Conservation (phyloP, 306 rosid species). For the Dalbergia cultrata region DNA sequence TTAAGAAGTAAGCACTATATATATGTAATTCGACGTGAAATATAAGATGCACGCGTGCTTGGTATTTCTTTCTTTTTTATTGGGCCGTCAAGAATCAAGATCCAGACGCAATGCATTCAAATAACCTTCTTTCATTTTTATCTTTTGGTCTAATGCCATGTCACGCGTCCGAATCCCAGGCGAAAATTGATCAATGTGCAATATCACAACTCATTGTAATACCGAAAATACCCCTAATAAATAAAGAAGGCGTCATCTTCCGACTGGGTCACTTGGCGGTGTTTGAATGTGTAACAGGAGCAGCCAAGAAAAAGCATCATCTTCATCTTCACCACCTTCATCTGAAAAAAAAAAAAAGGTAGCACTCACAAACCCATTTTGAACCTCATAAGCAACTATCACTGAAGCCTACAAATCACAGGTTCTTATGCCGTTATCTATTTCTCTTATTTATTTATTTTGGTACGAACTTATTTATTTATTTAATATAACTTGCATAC, state of each 20-base stretch:
- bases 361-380: neutral
- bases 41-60: too few relatives aligned
- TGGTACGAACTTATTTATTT: too few relatives aligned
- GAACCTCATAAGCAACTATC: constrained; percentile 18
- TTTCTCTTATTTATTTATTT: neutral
- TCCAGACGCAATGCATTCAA: neutral
- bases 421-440: constrained; percentile 24
- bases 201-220: neutral
- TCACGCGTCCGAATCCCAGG: constrained; percentile 9
- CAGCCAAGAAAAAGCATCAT: neutral
- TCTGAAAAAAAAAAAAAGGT: neutral
- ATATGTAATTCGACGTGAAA: too few relatives aligned
- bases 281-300: neutral
- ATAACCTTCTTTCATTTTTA: too few relatives aligned
- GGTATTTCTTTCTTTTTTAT: too few relatives aligned
- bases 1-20: too few relatives aligned
- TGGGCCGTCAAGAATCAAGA: constrained; percentile 23
- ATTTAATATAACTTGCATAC: neutral
- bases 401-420: constrained; percentile 19
- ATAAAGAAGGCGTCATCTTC: neutral
- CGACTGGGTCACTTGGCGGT: neutral
- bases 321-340: neutral
- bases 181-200: neutral
- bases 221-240: neutral
- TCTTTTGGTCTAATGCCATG: neutral